Base-by-base conservation (phyloP, 306 rosid genomes). In the Leucaena leucocephala region DNA sequence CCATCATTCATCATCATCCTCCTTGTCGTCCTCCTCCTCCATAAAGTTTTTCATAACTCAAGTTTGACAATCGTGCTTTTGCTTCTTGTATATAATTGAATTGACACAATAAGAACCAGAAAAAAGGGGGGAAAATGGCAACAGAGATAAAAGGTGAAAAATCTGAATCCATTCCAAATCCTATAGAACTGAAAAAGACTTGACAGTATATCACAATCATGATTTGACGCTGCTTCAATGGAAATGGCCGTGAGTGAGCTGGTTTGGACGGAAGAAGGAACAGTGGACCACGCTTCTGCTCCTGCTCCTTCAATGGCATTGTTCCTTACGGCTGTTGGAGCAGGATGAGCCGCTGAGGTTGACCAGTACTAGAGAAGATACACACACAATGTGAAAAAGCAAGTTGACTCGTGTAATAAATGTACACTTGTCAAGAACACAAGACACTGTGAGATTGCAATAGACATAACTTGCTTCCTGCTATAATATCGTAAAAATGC, bases 271-370 rank as follows among this genome's bases (percentile, higher is more conserved):
- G 63, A 72, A 43, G 77, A 48, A 80, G 74, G 57, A 55, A 22
- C 72, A 82, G 82, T 34, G 90, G 85, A 82, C 89, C 83, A 91
- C 98, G 93, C 98, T 95, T 92, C 98, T 76, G 96, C 91, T 84
- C 98, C 91, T 85, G 90, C 98, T 90, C 87, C 91, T 88, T 82
- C 81, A 84, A 78, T 82, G 86, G 81, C 85, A 71, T 84, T 83
- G 87, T 83, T 76, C 86, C 83, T 80, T 86, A 40, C 52, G 78
- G 86, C 83, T 83, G 97, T 27, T 27, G 1, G 89, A 95, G 96
- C 98, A 91, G 91, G 97, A 87, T 87, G 98, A 92, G 98, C 98
- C 87, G 97, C 92, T 86, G 92, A 87, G 97, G 96, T 92, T 85
- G 97, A 86, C 85, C 85, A 82, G 17, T 54, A 17, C 10, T 44